Evolutionary conservation across 495 filamentous ascomycete species (phyloP).

Genomic region (Aspergillus leporis): DNA sequence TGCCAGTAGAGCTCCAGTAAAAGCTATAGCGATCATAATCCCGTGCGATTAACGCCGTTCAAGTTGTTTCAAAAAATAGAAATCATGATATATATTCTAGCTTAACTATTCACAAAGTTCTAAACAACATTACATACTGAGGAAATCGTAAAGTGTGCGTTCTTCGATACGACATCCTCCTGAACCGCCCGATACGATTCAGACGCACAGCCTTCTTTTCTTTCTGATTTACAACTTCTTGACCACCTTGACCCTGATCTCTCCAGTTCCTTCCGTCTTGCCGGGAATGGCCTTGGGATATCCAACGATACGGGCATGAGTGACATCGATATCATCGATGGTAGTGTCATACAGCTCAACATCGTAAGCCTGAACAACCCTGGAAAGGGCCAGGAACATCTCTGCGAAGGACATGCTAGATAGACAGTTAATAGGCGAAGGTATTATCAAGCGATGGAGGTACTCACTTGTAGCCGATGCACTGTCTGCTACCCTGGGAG

Average conservation of each 20-base stretch:
- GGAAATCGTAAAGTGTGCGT: too few species aligned
- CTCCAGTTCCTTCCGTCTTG: not conserved
- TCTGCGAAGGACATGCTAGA: not conserved
- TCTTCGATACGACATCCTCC: too few species aligned
- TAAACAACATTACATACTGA: too few species aligned
- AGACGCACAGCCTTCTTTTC: not conserved
- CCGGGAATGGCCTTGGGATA: not conserved
- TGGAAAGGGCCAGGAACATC: not conserved
- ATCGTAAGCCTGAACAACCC: not conserved
- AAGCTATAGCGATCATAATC: too few species aligned
- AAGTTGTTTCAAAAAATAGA: too few species aligned
- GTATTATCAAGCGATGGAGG: not conserved
- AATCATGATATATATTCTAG: too few species aligned
- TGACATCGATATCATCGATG: not conserved
- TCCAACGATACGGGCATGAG: not conserved
- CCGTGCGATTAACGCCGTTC: too few species aligned
- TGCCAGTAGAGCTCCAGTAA: too few species aligned
- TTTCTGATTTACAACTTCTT: not conserved
- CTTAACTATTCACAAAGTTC: too few species aligned
- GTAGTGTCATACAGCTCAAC: not conserved
- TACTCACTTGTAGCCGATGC: not conserved
- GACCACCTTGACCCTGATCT: not conserved
- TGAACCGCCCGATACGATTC: too few species aligned
- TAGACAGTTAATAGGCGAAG: not conserved
- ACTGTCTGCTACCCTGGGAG: not conserved